Base-by-base conservation (phyloP, 1,139 yeast genomes). In the Blastobotrys ciferrii region DNA sequence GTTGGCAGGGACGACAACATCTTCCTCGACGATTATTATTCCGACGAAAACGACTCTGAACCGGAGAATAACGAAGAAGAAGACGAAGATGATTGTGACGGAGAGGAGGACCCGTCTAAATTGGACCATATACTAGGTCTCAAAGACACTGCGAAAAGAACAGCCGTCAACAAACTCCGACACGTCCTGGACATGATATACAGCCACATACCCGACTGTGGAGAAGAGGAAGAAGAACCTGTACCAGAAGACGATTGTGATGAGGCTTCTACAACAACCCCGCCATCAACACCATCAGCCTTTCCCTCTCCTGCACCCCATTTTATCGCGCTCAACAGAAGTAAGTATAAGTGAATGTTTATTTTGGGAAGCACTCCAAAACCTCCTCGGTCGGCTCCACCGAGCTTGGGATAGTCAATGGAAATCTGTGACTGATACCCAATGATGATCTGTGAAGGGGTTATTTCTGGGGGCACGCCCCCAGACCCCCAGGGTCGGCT, bases 181-280 rank as follows among this genome's bases (percentile, higher is more conserved):
- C 31, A 41, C n/a, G 33, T 39, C 13, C 12, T 14, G 15, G 19
- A 23, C 30, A 11, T 15, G 37, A 19, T 19, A 12, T 32, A 45
- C 4, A 33, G 25, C 17, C 25, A 30, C 36, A 11, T 17, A 12
- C 25, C 32, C 19, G 39, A 36, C 12, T 19, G 25, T 19, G 40
- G 28, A 3, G 40, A 50, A 17, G 53, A 48, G 13, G 43, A 47
- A 7, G 46, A 48, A 6, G 32, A 43, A 4, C 45, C 42, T 9
- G 45, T 33, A 12, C 43, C 43, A 7, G 45, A 46, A 15, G 37
- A 30, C 9, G 37, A 37, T 32, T 36, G 35, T 23, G 43, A 25
- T 13, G 43, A 41, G 18, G 36, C 17, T 6, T 19, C 12, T 11
- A 36, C 23, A 2, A 4, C 19, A 18, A 18, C 28, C 28, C 17